Evolutionary conservation across 2,329 filamentous ascomycete species (phyloP), one percentile per base, ranked within the genome.

Genomic region (Herpomyces periplanetae): DNA sequence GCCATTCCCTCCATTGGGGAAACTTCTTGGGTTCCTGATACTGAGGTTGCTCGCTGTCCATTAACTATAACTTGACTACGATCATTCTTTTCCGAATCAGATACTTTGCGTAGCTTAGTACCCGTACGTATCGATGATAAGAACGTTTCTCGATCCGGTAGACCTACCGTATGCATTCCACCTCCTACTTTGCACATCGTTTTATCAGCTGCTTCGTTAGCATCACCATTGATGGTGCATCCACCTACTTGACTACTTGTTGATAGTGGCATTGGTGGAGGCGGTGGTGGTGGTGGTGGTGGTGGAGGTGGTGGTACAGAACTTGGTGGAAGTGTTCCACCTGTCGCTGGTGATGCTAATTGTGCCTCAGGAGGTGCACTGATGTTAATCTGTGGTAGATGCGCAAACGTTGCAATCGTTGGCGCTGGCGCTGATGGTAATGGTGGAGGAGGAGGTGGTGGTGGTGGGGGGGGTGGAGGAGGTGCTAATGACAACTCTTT

Each of bases 91-190:
- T 66, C 45, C 24, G 31, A 39, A 24, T 55, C 49, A 26, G 63
- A 56, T 13, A 75, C 63, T 39, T 73, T 75, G 40, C 60, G 69
- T 30, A 80, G 45, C 10, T 33, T 32, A 10, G 56, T 43, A 10
- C 43, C 51, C 24, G 19, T 53, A 54, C 26, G 64, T 58, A 26
- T 80, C 80, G 31, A 61, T 53, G 17, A 56, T 60, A 27, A 64
- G 42, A 33, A 68, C 40, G 21, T 54, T 62, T 26, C 45, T 44
- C 28, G 51, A 58, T 23, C 39, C 38, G 20, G 37, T n/a, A 38
- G 41, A 19, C 35, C 37, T 16, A 35, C 36, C 13, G 38, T 33
- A 41, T 52, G 24, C 39, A 57, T 40, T 46, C 56, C 40, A 38
- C 47, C 36, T 42, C 54, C 32, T 4, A 42, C 36, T n/a, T 43